Percentiles rank a stretch among this genome's conserved stretches.
Conservation (phyloP, 371 early-diverging fungal species). For the Dinochytrium kinnereticum region DNA sequence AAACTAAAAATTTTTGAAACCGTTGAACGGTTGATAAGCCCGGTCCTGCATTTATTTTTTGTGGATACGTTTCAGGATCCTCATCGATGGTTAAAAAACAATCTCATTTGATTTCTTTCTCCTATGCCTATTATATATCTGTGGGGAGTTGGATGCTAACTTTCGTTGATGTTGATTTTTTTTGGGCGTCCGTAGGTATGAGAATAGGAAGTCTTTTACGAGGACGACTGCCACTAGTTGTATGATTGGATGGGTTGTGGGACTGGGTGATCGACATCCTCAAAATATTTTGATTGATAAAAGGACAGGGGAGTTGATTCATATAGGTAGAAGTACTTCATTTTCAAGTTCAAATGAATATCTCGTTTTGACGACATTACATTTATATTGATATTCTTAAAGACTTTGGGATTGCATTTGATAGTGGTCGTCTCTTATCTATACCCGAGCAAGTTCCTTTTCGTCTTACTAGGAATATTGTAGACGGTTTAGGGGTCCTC, state of each 20-base stretch:
- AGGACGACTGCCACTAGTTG: conserved; percentile 92
- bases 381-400: too few relatives aligned
- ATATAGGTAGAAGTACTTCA: conserved; percentile 65
- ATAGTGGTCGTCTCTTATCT: conserved; percentile 87
- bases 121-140: too few relatives aligned
- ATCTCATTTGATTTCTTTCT: too few relatives aligned
- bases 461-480: conserved; percentile 89
- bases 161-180: too few relatives aligned
- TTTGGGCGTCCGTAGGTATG: conserved; percentile 72
- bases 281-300: conserved; percentile 96
- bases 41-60: conserved; percentile 51
- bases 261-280: conserved; percentile 97
- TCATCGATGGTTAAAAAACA: conserved; percentile 46
- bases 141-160: too few relatives aligned
- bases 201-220: conserved; percentile 73
- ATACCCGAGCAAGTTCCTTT: conserved; percentile 98
- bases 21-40: conserved; percentile 39
- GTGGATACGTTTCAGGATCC: conserved; percentile 46
- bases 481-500: conserved; percentile 80
- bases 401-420: conserved; percentile 98
- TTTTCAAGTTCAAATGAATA: too few relatives aligned
- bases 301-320: conserved; percentile 87
- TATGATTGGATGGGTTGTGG: conserved; percentile 94
- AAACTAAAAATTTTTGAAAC: conserved; percentile 43
- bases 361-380: too few relatives aligned